Base-by-base conservation (phyloP, 345 rosid genomes). In the Syzygium oleosum region DNA sequence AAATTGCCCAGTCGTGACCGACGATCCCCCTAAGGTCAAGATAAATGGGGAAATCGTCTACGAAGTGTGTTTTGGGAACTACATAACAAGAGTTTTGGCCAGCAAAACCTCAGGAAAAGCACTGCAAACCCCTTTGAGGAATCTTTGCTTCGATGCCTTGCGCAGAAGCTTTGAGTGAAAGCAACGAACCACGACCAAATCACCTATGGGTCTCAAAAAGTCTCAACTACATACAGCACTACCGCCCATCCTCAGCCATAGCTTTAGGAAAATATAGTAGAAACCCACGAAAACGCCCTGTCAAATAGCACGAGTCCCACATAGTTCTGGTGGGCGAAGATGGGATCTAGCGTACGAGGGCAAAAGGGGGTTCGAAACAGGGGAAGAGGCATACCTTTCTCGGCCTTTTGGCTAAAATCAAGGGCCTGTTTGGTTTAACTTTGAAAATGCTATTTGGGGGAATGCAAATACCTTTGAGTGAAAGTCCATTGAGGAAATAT, bases 371-470 rank as follows among this genome's bases (percentile, higher is more conserved):
- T 29, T 59, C 1, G 65, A 59, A 59, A 25, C 65, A 25, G 12
- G 3, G 12, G 12, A 29, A 43, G 29, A 3, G 12, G 53, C 91
- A 90, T 92, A 91, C 92, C 92, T 91, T 93, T 91, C 92, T 93
- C 93, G 93, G 94, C 94, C 94, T 93, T 92, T 93, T 91, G 92
- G 94, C 92, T 92, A 92, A 92, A 93, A 92, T 92, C 92, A 92
- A n/a, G n/a, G n/a, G n/a, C n/a, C n/a, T n/a, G n/a, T n/a, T n/a
- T n/a, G n/a, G n/a, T n/a, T n/a, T n/a, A n/a, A n/a, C n/a, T n/a
- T n/a, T n/a, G n/a, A n/a, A n/a, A n/a, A n/a, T n/a, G n/a, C n/a
- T n/a, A n/a, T n/a, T n/a, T n/a, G n/a, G n/a, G n/a, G n/a, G n/a
- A n/a, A n/a, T n/a, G n/a, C n/a, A n/a, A n/a, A n/a, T n/a, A n/a